These are phyloP conservation scores for Leccinum angustisporum DNA, from an alignment of 1,284 basidiomycete genomes.

Conservation along the genomic window DNA sequence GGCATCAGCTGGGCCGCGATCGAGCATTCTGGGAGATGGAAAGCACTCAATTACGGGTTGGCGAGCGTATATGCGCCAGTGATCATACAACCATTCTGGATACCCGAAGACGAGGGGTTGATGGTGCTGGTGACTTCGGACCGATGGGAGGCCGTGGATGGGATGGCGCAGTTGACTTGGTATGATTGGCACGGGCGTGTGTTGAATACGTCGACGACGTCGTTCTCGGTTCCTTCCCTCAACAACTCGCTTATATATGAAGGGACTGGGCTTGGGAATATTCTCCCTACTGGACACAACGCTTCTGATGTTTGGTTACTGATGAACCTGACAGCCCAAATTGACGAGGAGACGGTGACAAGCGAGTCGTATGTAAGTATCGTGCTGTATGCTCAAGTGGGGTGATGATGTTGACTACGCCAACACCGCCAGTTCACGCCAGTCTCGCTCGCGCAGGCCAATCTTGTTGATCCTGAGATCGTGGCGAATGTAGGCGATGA, in stretches of 20 bases:
- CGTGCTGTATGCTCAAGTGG: too few species aligned
- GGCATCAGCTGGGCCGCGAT: constrained; percentile 27
- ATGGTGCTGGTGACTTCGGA: constrained; percentile 50
- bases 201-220: constrained; percentile 39
- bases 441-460: constrained; percentile 44
- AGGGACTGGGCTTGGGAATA: constrained; percentile 40
- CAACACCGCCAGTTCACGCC: constrained; percentile 49
- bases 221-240: constrained; percentile 47
- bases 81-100: constrained; percentile 56
- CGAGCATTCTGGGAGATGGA: not conserved
- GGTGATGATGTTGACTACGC: too few species aligned
- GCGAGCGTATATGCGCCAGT: constrained; percentile 49
- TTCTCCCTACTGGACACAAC: constrained; percentile 45
- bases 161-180: constrained; percentile 37
- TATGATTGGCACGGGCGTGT: constrained; percentile 44
- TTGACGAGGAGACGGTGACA: constrained; percentile 43
- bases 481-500: constrained; percentile 33
- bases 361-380: constrained; percentile 53
- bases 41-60: constrained; percentile 40
- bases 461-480: constrained; percentile 50
- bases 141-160: constrained; percentile 48
- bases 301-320: constrained; percentile 50
- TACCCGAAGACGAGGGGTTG: constrained; percentile 25
- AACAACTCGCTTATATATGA: constrained; percentile 51
- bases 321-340: constrained; percentile 49